Base-by-base conservation (phyloP, 345 rosid genomes). In the Nasturtium officinale region DNA sequence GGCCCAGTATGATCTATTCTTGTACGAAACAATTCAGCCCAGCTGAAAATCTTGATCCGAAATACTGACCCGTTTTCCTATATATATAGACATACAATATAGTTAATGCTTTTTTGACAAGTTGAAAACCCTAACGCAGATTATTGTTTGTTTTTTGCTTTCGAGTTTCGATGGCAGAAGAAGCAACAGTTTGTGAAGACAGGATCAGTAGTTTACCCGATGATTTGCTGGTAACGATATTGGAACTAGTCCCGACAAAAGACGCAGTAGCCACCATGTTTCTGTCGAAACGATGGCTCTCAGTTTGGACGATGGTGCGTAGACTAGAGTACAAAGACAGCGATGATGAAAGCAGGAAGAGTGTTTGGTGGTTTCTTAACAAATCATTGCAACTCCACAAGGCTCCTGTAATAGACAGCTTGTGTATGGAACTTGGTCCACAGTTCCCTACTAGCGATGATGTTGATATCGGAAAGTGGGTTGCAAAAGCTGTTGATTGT, bases 401-500 rank as follows among this genome's bases (percentile, higher is more conserved):
- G 33, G 38, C 40, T 16, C 67, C 12, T 28, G 21, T 43, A 29
- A 28, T 63, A 45, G 9, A 63, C 7, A 0, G 0, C 54, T 63
- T 46, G 18, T 5, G 2, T 47, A 47, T 64, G 6, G 13, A 64
- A 30, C 29, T 47, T 5, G 54, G 68, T 7, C 23, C 40, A 63
- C 2, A 2, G 9, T 63, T 28, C 30, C 55, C 43, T 43, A 35
- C n/a, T n/a, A n/a, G n/a, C n/a, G n/a, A 4, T 30, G 32, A 69
- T 69, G 73, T 17, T 11, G 43, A 56, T 10, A 5, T 69, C 1
- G 73, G 64, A 7, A 69, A 69, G 65, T 69, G 45, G 65, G 26
- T 69, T 45, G 42, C 18, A 12, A 13, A 69, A 5, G 73, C 45
- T 11, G 73, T 69, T 56, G 6, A 30, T 5, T 4, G 11, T 3